These are phyloP conservation scores for Hirschfeldia incana DNA, from an alignment of 345 rosid species.

Conservation along the genomic window DNA sequence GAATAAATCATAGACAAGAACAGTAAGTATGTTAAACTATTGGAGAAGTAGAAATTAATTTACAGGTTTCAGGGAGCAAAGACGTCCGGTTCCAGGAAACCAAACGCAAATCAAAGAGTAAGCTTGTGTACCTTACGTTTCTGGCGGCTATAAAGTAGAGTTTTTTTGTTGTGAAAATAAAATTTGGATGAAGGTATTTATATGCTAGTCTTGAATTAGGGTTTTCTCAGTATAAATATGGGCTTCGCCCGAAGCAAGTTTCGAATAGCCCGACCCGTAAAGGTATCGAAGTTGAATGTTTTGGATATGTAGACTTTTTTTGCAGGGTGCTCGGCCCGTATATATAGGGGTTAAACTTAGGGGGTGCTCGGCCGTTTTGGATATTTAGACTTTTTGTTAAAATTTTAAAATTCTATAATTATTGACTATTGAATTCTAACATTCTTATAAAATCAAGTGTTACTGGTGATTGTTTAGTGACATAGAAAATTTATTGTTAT, in stretches of 20 bases:
- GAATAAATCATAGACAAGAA: background rate
- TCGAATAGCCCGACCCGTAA: background rate
- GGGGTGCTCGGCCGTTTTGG: too few species aligned
- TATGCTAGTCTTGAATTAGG: background rate
- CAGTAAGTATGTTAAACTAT: background rate
- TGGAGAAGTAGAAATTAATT: background rate
- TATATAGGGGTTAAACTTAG: too few species aligned
- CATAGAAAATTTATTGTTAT: too few species aligned
- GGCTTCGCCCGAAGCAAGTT: background rate
- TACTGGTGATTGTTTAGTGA: too few species aligned
- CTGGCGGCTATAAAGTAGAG: background rate
- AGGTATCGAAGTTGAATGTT: background rate
- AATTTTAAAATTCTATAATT: too few species aligned
- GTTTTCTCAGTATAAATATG: constrained; percentile 1
- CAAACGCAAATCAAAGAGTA: background rate
- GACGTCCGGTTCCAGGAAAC: background rate
- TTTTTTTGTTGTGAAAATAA: background rate
- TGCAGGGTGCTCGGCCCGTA: too few species aligned
- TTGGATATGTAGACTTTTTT: too few species aligned
- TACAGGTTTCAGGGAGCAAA: background rate
- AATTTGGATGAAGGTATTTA: background rate
- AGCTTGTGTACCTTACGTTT: background rate
- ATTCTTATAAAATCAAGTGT: too few species aligned
- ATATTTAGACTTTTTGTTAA: too few species aligned
- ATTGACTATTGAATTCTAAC: too few species aligned